Conservation (phyloP, 2,329 filamentous ascomycete genomes). For the Gnomoniopsis smithogilvyi region DNA sequence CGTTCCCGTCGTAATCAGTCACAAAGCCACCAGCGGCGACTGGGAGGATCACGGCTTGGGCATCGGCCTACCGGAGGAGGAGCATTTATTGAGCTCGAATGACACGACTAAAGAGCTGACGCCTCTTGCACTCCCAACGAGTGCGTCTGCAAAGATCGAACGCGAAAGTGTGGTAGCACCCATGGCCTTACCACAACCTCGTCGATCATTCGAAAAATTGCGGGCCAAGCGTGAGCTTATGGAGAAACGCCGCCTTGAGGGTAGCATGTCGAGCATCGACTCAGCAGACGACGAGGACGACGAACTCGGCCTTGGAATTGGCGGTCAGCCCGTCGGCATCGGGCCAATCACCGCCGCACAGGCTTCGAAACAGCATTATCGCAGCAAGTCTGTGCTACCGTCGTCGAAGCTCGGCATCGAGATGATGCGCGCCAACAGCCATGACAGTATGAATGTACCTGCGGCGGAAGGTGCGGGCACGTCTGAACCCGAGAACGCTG, state of each 20-base stretch:
- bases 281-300: conserved; percentile 96
- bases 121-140: conserved; percentile 57
- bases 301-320: conserved; percentile 60
- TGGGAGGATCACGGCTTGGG: conserved; percentile 79
- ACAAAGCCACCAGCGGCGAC: conserved; percentile 70
- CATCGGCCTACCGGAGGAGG: conserved; percentile 75
- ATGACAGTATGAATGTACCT: conserved; percentile 66
- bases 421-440: conserved; percentile 96
- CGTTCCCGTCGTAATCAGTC: conserved; percentile 69
- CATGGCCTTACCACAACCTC: conserved; percentile 44
- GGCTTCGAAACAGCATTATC: conserved; percentile 39
- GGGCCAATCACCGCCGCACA: conserved; percentile 12
- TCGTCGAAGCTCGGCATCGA: conserved; percentile 91
- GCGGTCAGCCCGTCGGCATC: conserved; percentile 31
- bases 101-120: conserved; percentile 43
- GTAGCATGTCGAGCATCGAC: conserved; percentile 55
- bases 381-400: conserved; percentile 58
- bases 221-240: conserved; percentile 71
- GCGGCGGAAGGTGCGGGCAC: conserved; percentile 43
- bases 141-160: conserved; percentile 62
- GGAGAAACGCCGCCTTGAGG: conserved; percentile 70
- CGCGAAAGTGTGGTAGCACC: conserved; percentile 35
- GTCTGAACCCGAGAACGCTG: conserved; percentile 49
- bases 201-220: conserved; percentile 70
- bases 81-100: conserved; percentile 32